Evolutionary conservation across 306 rosid species (phyloP).

Genomic region (Dalbergia oliveri): DNA sequence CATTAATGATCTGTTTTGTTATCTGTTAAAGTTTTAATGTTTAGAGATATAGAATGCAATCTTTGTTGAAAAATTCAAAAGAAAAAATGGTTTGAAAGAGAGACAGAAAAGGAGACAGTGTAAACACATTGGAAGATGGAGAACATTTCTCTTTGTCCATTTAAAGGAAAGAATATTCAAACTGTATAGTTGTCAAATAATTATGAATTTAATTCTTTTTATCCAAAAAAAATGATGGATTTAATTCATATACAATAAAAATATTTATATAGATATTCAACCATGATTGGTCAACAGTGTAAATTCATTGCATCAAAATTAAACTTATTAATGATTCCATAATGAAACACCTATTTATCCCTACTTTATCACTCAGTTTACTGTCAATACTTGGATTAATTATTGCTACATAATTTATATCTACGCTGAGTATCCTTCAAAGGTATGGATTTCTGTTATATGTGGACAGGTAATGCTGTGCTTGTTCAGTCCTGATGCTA

Average conservation of each 20-base stretch:
- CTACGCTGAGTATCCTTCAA: background rate
- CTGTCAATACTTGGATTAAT: background rate
- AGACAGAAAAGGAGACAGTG: background rate
- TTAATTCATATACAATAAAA: too few species aligned
- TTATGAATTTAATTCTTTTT: too few species aligned
- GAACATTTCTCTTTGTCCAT: conserved; percentile 5
- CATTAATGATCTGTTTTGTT: background rate
- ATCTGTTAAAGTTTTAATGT: background rate
- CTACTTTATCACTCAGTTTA: background rate
- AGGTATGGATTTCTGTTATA: background rate
- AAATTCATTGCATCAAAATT: too few species aligned
- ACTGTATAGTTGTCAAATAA: conserved; percentile 7
- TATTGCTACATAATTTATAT: conserved; percentile 8
- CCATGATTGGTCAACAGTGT: too few species aligned
- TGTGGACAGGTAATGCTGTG: background rate
- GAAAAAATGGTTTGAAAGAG: background rate
- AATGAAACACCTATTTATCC: background rate
- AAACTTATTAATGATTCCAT: background rate
- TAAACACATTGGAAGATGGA: background rate
- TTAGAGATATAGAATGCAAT: background rate
- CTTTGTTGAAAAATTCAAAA: background rate
- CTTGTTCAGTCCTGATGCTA: background rate
- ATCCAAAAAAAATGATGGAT: too few species aligned
- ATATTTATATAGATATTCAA: too few species aligned
- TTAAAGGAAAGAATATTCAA: conserved; percentile 3